Evolutionary conservation across 108 stramenopile species (phyloP).

Genomic region (Cyclotella kingstonii): DNA sequence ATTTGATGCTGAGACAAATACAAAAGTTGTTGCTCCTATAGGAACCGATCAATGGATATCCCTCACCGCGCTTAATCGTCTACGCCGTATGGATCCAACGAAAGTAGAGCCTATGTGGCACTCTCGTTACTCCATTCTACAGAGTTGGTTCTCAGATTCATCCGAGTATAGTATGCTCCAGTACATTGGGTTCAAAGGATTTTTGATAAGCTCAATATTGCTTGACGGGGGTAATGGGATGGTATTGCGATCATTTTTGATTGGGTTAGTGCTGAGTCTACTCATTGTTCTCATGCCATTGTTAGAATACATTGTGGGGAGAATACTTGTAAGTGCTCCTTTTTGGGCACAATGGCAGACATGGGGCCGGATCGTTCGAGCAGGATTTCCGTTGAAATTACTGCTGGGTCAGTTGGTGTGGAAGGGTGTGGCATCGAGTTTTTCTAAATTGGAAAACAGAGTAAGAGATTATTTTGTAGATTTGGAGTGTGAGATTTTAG

Average conservation of each 20-base stretch:
- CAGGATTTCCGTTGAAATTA: slow-evolving; percentile 82
- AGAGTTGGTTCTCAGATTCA: slow-evolving; percentile 67
- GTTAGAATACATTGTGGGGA: slow-evolving; percentile 52
- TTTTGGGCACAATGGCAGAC: slow-evolving; percentile 69
- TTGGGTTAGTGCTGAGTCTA: slow-evolving; percentile 21
- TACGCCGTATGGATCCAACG: slow-evolving; percentile 79
- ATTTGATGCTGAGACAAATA: slow-evolving; percentile 74
- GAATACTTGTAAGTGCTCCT: slow-evolving; percentile 53
- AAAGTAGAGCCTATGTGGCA: slow-evolving; percentile 92
- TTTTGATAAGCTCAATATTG: slow-evolving; percentile 51
- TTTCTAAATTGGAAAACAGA: slow-evolving; percentile 44
- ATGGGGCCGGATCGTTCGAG: slow-evolving; percentile 73
- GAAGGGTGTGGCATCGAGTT: slow-evolving; percentile 50
- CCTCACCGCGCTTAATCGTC: slow-evolving; percentile 67
- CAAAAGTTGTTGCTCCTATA: slow-evolving; percentile 76
- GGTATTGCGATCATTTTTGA: slow-evolving; percentile 42
- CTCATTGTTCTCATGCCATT: slow-evolving; percentile 59
- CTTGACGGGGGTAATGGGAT: slow-evolving; percentile 57
- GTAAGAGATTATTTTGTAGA: slow-evolving; percentile 71
- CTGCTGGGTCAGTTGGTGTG: slow-evolving; percentile 70
- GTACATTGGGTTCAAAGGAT: slow-evolving; percentile 64
- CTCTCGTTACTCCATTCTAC: slow-evolving; percentile 65
- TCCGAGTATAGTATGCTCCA: slow-evolving; percentile 63
- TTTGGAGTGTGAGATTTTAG: slow-evolving; percentile 71
- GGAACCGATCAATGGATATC: slow-evolving; percentile 74